Base-by-base conservation (phyloP, 257 asterid species). In the Haberlea rhodopensis region DNA sequence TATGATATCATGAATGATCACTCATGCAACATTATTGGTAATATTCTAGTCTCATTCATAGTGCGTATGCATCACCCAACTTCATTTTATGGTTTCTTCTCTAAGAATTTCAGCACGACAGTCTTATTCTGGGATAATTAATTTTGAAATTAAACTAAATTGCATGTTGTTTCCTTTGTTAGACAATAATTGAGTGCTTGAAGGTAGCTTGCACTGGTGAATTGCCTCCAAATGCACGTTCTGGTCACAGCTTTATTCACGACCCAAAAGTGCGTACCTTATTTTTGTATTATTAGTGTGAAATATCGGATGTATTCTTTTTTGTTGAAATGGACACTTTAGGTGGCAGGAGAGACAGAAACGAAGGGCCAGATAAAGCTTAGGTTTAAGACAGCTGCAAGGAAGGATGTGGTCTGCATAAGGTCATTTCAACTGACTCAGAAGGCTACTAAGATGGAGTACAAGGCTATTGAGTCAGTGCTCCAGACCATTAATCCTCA, bases 331-430 rank as follows among this genome's bases (percentile, higher is more conserved):
- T 61, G 62, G 40, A 27, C 70, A 62, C 51, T 60, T 73, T 64
- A 92, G 99, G 97, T 90, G 79, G 96, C 99, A 3, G 97, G 97
- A 68, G 99, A 94, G 85, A 94, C 97, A 4, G 99, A 94, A 85
- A 94, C 99, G 16, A 94, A 94, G 71, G 97, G 96, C 55, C 99
- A 94, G 82, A 94, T 94, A 75, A 94, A 94, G 85, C 75, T 94
- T 71, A 84, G 99, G 85, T 94, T 94, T 71, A 89, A 89, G 80
- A 94, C 99, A 60, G 99, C 96, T 26, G 96, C 96, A 8, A 84
- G 85, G 73, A 94, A 94, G 84, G 99, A 94, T 75, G 99, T 94
- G 65, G 97, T 94, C 23, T 94, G 99, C 83, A 90, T 94, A 73
- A 86, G 99, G 82, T 94, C 97, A 27, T 94, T 89, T 82, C 97